A percentile compares a stretch with the other conserved stretches of the same genome.
Conservation (phyloP, 306 rosid genomes). For the Sicyos edulis region DNA sequence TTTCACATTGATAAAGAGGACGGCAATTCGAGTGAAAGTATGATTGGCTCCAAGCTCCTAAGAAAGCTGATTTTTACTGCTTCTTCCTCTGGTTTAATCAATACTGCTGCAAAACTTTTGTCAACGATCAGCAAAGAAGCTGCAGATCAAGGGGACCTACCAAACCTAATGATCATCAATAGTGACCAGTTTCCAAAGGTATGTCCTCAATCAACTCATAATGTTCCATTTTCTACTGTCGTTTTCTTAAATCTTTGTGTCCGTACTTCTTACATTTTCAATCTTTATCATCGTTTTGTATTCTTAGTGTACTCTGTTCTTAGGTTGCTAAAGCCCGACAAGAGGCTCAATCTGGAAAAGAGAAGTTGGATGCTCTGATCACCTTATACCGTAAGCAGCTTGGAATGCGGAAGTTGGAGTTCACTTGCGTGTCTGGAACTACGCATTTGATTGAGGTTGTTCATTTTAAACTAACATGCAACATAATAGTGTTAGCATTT, state of each 20-base stretch:
- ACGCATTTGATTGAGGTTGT: slow-evolving; percentile 88
- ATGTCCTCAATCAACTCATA: slow-evolving; percentile 14
- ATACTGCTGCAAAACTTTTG: slow-evolving; percentile 68
- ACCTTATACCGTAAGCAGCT: slow-evolving; percentile 61
- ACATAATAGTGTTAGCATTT: slow-evolving; percentile 4
- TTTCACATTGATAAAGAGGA: slow-evolving; percentile 46
- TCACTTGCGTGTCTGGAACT: slow-evolving; percentile 64
- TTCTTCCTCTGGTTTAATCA: slow-evolving; percentile 54
- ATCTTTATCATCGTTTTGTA: slow-evolving; percentile 9
- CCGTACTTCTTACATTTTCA: slow-evolving; percentile 10
- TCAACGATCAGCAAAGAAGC: slow-evolving; percentile 70
- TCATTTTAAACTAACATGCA: slow-evolving; percentile 16
- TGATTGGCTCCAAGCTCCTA: slow-evolving; percentile 46
- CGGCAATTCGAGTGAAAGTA: slow-evolving; percentile 24
- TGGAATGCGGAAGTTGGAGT: slow-evolving; percentile 64
- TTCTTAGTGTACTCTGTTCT: slow-evolving; percentile 20
- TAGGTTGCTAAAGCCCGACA: slow-evolving; percentile 63
- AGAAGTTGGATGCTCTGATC: slow-evolving; percentile 61
- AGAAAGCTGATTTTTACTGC: slow-evolving; percentile 63
- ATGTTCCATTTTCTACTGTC: slow-evolving; percentile 18
- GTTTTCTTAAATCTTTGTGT: slow-evolving; percentile 5
- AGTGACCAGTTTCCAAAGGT: slow-evolving; percentile 76
- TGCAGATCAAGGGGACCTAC: slow-evolving; percentile 63
- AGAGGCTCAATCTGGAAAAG: slow-evolving; percentile 48
- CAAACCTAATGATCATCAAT: slow-evolving; percentile 49